Percentiles rank a stretch among this genome's conserved stretches.
Conservation (phyloP, 495 filamentous ascomycete species). For the Annulohypoxylon moriforme region DNA sequence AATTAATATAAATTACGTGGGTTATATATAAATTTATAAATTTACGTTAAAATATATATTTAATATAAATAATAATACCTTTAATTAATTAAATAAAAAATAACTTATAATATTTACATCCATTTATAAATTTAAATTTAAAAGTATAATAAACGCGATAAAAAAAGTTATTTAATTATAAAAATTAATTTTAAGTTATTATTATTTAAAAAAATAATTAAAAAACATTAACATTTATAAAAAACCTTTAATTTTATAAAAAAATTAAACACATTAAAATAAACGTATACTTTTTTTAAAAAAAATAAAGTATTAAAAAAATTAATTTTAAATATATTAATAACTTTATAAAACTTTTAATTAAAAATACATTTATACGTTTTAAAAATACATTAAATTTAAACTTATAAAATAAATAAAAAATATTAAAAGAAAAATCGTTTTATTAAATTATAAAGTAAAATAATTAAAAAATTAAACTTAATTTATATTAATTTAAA, state of each 20-base stretch:
- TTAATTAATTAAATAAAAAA: background rate
- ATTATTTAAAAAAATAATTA: constrained; percentile 3
- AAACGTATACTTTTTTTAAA: background rate
- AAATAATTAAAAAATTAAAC: background rate
- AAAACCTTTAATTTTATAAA: background rate
- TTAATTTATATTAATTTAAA: background rate
- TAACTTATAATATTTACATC: background rate
- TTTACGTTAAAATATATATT: constrained; percentile 2
- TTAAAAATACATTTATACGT: background rate
- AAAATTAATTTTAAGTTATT: background rate
- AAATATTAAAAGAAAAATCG: background rate
- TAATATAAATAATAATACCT: background rate
- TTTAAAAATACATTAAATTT: background rate
- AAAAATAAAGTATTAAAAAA: background rate
- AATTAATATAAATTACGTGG: background rate
- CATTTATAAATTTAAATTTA: constrained; percentile 2
- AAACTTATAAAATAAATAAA: background rate
- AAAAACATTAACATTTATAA: background rate
- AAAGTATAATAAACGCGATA: background rate
- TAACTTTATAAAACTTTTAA: background rate
- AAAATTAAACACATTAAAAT: background rate
- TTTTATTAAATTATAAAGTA: background rate
- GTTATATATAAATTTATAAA: background rate
- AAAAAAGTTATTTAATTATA: constrained; percentile 2
- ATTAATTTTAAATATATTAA: background rate